Conservation (phyloP, 2,329 filamentous ascomycete species). For the Pestalotiopsis sp. region DNA sequence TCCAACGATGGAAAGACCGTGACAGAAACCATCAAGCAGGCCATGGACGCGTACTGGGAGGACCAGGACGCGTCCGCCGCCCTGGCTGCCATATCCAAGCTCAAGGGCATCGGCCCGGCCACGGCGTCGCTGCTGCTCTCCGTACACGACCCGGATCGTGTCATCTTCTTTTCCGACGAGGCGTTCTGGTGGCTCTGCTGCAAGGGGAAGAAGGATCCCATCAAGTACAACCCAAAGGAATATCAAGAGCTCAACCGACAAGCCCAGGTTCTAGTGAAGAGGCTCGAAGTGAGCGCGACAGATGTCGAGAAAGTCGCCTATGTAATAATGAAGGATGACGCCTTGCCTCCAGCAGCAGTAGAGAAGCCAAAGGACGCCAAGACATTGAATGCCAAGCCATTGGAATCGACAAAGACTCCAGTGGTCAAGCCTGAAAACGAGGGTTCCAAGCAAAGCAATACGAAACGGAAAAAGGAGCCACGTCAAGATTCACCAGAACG, state of each 20-base stretch:
- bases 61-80: constrained; percentile 41
- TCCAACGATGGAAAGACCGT: constrained; percentile 60
- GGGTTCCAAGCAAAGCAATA: background rate
- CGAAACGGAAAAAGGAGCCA: background rate
- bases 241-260: constrained; percentile 59
- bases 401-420: background rate
- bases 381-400: background rate
- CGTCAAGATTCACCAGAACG: background rate
- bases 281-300: constrained; percentile 58
- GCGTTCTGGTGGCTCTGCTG: constrained; percentile 73
- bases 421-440: background rate
- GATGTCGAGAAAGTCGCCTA: constrained; percentile 74
- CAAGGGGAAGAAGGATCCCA: constrained; percentile 48
- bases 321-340: constrained; percentile 58
- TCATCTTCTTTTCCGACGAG: constrained; percentile 82
- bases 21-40: constrained; percentile 51
- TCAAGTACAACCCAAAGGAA: constrained; percentile 73
- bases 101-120: constrained; percentile 79
- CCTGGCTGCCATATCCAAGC: constrained; percentile 55
- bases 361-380: background rate
- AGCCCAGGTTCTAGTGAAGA: constrained; percentile 44
- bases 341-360: background rate
- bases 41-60: constrained; percentile 48
- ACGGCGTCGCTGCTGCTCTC: constrained; percentile 76
- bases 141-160: constrained; percentile 58